These are phyloP conservation scores for Talaromyces funiculosus DNA, from an alignment of 2,329 filamentous ascomycete genomes.

Conservation along the genomic window DNA sequence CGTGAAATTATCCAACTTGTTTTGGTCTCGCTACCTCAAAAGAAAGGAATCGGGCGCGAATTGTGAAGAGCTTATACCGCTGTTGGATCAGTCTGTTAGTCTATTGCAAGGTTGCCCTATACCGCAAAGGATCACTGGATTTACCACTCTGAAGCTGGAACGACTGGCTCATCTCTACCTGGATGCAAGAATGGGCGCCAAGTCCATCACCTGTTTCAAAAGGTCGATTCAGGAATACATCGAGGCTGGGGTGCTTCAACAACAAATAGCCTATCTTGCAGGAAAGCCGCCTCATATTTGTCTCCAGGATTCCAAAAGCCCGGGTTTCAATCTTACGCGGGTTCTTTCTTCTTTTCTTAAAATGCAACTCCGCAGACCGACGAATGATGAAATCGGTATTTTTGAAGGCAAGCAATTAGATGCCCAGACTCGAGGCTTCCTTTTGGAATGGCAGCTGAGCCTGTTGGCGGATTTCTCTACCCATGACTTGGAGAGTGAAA, in stretches of 20 bases:
- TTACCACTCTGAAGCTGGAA: conserved; percentile 41
- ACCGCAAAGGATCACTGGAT: conserved; percentile 33
- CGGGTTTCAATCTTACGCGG: conserved; percentile 32
- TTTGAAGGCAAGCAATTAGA: conserved; percentile 30
- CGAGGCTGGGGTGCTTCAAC: conserved; percentile 29
- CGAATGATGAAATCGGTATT: conserved; percentile 20
- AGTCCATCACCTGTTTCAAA: conserved; percentile 34
- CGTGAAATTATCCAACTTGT: conserved; percentile 42
- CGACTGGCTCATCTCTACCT: conserved; percentile 38
- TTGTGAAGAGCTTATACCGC: conserved; percentile 30
- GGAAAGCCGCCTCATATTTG: conserved; percentile 23
- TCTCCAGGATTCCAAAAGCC: conserved; percentile 31
- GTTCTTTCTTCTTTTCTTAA: conserved; percentile 34
- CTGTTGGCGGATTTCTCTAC: conserved; percentile 29
- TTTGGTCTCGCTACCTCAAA: conserved; percentile 44
- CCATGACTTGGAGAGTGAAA: conserved; percentile 24
- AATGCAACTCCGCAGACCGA: conserved; percentile 29
- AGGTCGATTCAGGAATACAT: conserved; percentile 40
- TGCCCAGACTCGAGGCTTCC: conserved; percentile 23
- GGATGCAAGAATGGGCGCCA: conserved; percentile 30
- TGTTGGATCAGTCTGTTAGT: conserved; percentile 38
- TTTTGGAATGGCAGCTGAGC: conserved; percentile 36
- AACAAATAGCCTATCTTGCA: conserved; percentile 23
- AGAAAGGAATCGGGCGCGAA: conserved; percentile 33
- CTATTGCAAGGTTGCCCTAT: conserved; percentile 31